These are phyloP conservation scores for Lepidium sativum DNA, from an alignment of 345 rosid genomes.

Conservation along the genomic window DNA sequence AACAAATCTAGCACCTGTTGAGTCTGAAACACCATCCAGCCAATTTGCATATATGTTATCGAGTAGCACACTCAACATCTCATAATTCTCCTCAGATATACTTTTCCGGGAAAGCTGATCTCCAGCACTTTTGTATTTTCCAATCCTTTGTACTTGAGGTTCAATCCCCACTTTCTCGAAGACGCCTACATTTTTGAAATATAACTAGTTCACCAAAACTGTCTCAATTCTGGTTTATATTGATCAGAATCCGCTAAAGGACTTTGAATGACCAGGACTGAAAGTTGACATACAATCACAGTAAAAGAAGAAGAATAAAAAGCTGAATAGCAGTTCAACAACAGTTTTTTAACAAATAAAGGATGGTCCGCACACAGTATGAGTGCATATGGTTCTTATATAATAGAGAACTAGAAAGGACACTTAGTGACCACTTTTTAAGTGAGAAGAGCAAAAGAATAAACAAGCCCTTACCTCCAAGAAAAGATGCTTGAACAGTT, in stretches of 20 bases:
- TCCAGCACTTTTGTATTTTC: constrained; percentile 95
- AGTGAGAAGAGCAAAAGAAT: not conserved
- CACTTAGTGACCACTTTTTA: not conserved
- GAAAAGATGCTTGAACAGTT: constrained; percentile 84
- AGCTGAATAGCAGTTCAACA: not conserved
- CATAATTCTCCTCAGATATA: constrained; percentile 87
- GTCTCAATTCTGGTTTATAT: not conserved
- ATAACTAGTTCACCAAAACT: not conserved
- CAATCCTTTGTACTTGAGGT: constrained; percentile 87
- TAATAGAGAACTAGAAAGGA: not conserved
- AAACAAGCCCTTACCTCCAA: constrained; percentile 51
- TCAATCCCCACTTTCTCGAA: constrained; percentile 84
- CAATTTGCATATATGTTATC: constrained; percentile 91
- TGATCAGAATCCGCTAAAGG: not conserved
- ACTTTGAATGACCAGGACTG: not conserved
- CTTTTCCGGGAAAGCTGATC: constrained; percentile 76
- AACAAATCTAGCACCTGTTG: constrained; percentile 51
- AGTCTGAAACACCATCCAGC: constrained; percentile 71
- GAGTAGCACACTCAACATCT: constrained; percentile 85
- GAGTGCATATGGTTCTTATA: not conserved
- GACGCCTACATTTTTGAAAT: constrained; percentile 45
- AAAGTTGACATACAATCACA: not conserved
- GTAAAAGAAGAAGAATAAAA: not conserved
- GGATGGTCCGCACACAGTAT: not conserved
- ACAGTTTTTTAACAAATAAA: not conserved